phyloP scores from a whole-genome alignment of 23 red algal genomes.

The Gracilaria gracilis region DNA sequence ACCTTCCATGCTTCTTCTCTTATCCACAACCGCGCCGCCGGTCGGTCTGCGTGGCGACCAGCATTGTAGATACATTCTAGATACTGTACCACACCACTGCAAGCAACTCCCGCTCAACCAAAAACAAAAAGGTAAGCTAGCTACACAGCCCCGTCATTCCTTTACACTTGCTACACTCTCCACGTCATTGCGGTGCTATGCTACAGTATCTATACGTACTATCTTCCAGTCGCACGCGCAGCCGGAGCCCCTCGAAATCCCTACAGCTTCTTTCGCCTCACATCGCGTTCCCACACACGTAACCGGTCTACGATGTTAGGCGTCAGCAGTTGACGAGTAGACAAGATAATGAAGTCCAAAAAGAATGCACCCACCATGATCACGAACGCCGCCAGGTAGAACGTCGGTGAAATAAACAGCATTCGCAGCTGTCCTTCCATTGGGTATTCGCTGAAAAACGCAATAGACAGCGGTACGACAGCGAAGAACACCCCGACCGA shows the following conservation, averaged over 20 bases:
- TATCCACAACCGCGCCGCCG: too few relatives aligned
- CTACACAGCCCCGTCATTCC: too few relatives aligned
- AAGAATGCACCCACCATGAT: slow-evolving; percentile 70
- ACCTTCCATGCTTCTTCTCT: too few relatives aligned
- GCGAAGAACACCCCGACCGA: slow-evolving; percentile 59
- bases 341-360: slow-evolving; percentile 73
- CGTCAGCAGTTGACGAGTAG: slow-evolving; percentile 60
- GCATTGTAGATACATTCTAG: too few relatives aligned
- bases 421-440: slow-evolving; percentile 65
- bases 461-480: slow-evolving; percentile 60
- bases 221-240: neutral
- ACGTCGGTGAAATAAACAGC: slow-evolving; percentile 64
- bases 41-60: too few relatives aligned
- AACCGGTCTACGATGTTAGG: slow-evolving; percentile 67
- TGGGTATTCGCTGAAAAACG: slow-evolving; percentile 45
- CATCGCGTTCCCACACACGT: slow-evolving; percentile 56
- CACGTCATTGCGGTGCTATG: too few relatives aligned
- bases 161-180: too few relatives aligned
- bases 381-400: slow-evolving; percentile 58
- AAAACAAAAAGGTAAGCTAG: too few relatives aligned
- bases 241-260: too few relatives aligned
- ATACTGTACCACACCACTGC: too few relatives aligned
- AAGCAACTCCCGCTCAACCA: too few relatives aligned
- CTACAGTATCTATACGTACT: too few relatives aligned
- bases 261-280: slow-evolving; percentile 16